Evolutionary conservation across 2,329 filamentous ascomycete genomes (phyloP).

Genomic region (Arachnomyces sp.): DNA sequence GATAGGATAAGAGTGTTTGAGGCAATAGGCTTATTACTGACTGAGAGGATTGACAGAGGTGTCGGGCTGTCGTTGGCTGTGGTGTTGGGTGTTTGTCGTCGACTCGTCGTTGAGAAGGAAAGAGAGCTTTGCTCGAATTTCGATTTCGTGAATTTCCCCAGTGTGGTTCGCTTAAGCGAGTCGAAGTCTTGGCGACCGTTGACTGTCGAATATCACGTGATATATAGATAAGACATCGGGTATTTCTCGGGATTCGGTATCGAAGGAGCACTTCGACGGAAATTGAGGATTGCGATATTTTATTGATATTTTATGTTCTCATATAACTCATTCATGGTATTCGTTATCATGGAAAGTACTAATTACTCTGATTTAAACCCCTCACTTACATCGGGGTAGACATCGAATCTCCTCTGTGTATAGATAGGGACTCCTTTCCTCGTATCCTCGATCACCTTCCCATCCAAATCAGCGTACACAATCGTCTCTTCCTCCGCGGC

Average conservation of each 20-base stretch:
- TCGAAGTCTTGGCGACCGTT: slow-evolving; percentile 10
- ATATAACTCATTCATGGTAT: background rate
- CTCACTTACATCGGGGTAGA: slow-evolving; percentile 82
- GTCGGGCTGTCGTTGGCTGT: slow-evolving; percentile 32
- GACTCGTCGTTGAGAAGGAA: slow-evolving; percentile 13
- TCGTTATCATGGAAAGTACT: slow-evolving; percentile 3
- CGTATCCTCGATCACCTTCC: slow-evolving; percentile 62
- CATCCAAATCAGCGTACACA: slow-evolving; percentile 64
- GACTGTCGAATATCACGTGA: slow-evolving; percentile 18
- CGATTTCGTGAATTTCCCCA: slow-evolving; percentile 22
- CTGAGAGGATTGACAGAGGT: slow-evolving; percentile 25
- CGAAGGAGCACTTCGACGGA: too few species aligned
- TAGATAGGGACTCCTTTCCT: slow-evolving; percentile 78
- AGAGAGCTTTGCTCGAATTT: slow-evolving; percentile 20
- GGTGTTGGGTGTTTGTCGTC: slow-evolving; percentile 26
- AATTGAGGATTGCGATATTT: too few species aligned
- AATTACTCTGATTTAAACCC: slow-evolving; percentile 33
- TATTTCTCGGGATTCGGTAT: too few species aligned
- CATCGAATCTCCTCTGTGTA: slow-evolving; percentile 82
- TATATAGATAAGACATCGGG: background rate
- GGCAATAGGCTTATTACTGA: slow-evolving; percentile 18
- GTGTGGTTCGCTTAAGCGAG: slow-evolving; percentile 30
- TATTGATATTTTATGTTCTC: background rate
- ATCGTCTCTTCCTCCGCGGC: slow-evolving; percentile 71
- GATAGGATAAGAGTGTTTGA: too few species aligned